phyloP scores from a whole-genome alignment of 106 monocot species.

The Triglochin maritima region DNA sequence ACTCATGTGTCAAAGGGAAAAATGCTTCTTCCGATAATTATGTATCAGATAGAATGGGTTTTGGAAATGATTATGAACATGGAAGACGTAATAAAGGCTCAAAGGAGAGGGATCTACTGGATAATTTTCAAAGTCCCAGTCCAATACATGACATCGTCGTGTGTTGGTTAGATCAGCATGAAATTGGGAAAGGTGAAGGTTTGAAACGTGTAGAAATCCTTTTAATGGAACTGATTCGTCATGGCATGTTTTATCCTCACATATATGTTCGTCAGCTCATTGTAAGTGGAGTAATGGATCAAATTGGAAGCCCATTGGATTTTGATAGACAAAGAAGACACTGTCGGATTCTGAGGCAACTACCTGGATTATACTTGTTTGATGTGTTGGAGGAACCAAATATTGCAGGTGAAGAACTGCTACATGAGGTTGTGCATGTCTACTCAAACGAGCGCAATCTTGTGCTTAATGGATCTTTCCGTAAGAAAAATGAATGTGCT shows the following conservation, averaged over 20 bases:
- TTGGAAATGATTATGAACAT: constrained; percentile 19
- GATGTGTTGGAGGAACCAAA: constrained; percentile 67
- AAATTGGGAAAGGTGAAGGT: constrained; percentile 50
- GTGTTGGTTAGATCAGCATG: constrained; percentile 97
- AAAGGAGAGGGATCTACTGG: constrained; percentile 16
- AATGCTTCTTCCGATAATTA: constrained; percentile 27
- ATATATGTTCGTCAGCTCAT: constrained; percentile 93
- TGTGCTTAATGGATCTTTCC: constrained; percentile 44
- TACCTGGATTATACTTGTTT: constrained; percentile 66
- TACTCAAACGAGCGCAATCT: constrained; percentile 82
- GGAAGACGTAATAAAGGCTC: constrained; percentile 17
- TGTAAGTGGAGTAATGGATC: constrained; percentile 86
- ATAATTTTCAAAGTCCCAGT: constrained; percentile 67
- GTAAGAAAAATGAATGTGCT: constrained; percentile 7
- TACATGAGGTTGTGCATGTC: constrained; percentile 38
- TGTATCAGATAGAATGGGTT: constrained; percentile 16
- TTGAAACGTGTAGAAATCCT: constrained; percentile 61
- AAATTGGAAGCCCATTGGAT: constrained; percentile 33
- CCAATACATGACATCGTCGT: constrained; percentile 92
- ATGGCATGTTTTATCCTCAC: constrained; percentile 84
- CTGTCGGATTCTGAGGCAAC: constrained; percentile 63
- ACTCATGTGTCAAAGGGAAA: constrained; percentile 25
- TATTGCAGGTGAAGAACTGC: constrained; percentile 25
- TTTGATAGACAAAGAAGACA: constrained; percentile 62
- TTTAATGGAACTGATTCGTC: constrained; percentile 66